These are phyloP conservation scores for Cephalotrichum gorgonifer DNA, from an alignment of 2,329 filamentous ascomycete species.

Conservation along the genomic window DNA sequence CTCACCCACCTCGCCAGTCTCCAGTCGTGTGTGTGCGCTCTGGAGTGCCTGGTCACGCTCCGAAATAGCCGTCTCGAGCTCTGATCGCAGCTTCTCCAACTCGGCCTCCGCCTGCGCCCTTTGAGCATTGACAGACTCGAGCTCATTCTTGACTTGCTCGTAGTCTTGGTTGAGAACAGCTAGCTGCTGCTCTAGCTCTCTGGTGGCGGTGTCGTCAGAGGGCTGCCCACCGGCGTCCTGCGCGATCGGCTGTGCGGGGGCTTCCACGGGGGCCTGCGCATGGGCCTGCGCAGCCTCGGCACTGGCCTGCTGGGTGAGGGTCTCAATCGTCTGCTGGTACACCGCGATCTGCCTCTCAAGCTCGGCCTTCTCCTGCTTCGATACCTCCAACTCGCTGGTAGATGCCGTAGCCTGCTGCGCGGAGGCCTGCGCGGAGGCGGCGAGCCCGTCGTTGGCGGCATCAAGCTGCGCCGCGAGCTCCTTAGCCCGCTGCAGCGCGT, in stretches of 20 bases:
- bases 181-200: constrained; percentile 39
- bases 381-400: constrained; percentile 22
- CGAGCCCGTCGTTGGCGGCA: constrained; percentile 41
- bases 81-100: constrained; percentile 39
- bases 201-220: constrained; percentile 34
- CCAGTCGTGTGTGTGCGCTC: constrained; percentile 26
- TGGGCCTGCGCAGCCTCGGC: constrained; percentile 2
- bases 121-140: constrained; percentile 56
- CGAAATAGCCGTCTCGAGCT: constrained; percentile 51
- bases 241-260: background rate
- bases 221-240: constrained; percentile 16
- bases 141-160: constrained; percentile 41
- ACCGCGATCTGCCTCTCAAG: constrained; percentile 31
- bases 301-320: constrained; percentile 21
- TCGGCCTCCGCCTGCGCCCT: constrained; percentile 60
- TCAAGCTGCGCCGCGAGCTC: constrained; percentile 40
- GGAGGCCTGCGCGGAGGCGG: constrained; percentile 29
- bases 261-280: background rate
- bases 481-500: constrained; percentile 39
- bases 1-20: constrained; percentile 8
- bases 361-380: constrained; percentile 20
- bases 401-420: constrained; percentile 43
- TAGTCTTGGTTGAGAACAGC: constrained; percentile 40
- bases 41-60: constrained; percentile 53
- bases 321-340: constrained; percentile 31